phyloP scores from a whole-genome alignment of 345 rosid genomes.

The Firmiana major region DNA sequence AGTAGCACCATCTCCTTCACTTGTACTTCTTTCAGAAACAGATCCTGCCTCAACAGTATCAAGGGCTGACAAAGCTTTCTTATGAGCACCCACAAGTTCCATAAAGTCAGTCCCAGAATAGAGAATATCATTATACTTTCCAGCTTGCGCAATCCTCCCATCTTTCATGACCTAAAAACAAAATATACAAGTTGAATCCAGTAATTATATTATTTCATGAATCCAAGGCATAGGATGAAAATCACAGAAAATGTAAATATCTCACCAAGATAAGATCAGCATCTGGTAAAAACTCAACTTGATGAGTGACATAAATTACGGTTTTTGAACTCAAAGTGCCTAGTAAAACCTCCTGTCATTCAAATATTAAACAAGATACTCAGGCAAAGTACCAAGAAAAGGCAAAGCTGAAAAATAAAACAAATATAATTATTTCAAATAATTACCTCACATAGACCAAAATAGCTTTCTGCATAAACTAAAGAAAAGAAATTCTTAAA shows the following conservation, averaged over 20 bases:
- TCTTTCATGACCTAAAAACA: constrained; percentile 72
- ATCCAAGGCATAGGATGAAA: neutral
- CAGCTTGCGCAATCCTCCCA: constrained; percentile 72
- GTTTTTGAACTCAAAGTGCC: constrained; percentile 51
- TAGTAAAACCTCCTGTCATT: constrained; percentile 55
- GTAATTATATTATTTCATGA: neutral
- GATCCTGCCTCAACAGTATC: constrained; percentile 39
- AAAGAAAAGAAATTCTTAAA: neutral
- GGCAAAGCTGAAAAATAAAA: no score
- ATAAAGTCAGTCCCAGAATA: constrained; percentile 61
- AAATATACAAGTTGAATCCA: neutral
- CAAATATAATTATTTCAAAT: no score
- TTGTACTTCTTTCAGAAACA: constrained; percentile 24
- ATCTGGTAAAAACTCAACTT: constrained; percentile 75
- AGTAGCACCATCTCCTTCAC: constrained; percentile 20
- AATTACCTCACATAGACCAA: no score
- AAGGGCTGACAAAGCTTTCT: constrained; percentile 54
- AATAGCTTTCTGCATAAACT: neutral
- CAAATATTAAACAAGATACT: neutral
- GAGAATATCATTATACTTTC: constrained; percentile 63
- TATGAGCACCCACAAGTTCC: constrained; percentile 77
- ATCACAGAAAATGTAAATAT: constrained; percentile 5
- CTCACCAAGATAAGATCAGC: constrained; percentile 78
- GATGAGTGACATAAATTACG: constrained; percentile 79
- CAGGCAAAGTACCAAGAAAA: neutral